Percentiles rank a stretch among this genome's conserved stretches.
Evolutionary conservation across 306 rosid genomes (phyloP).

Genomic region (Pyrus bretschneideri): DNA sequence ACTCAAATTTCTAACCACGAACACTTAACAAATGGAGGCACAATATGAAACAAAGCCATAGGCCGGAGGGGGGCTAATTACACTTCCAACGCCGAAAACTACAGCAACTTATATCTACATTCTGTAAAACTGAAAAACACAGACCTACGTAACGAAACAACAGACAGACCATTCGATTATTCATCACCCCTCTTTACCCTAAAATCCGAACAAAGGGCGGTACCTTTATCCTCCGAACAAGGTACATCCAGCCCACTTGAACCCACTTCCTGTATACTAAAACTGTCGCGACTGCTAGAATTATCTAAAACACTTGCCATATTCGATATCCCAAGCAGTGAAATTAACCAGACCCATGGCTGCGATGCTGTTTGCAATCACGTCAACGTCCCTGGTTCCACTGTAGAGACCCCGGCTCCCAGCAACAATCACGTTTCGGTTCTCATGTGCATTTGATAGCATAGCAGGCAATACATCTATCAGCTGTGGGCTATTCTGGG

Average conservation of each 20-base stretch:
- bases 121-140: conserved; percentile 11
- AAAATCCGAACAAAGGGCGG: conserved; percentile 21
- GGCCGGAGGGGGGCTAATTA: conserved; percentile 16
- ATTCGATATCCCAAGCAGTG: conserved; percentile 54
- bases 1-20: too few relatives aligned
- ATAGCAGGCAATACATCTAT: conserved; percentile 63
- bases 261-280: conserved; percentile 21
- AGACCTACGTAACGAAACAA: conserved; percentile 6
- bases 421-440: conserved; percentile 44
- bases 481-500: conserved; percentile 53
- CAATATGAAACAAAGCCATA: background rate
- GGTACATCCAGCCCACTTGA: conserved; percentile 32
- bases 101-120: conserved; percentile 36
- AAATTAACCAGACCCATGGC: conserved; percentile 62
- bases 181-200: conserved; percentile 20
- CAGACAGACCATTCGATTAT: background rate
- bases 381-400: conserved; percentile 63
- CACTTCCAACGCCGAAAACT: conserved; percentile 24
- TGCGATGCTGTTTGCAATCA: conserved; percentile 68
- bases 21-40: background rate
- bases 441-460: conserved; percentile 47
- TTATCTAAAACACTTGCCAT: conserved; percentile 18
- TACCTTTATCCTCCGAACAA: conserved; percentile 32
- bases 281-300: conserved; percentile 18
- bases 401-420: conserved; percentile 82